phyloP scores from a whole-genome alignment of 2,329 filamentous ascomycete genomes.

The Delphinella strobiligena region DNA sequence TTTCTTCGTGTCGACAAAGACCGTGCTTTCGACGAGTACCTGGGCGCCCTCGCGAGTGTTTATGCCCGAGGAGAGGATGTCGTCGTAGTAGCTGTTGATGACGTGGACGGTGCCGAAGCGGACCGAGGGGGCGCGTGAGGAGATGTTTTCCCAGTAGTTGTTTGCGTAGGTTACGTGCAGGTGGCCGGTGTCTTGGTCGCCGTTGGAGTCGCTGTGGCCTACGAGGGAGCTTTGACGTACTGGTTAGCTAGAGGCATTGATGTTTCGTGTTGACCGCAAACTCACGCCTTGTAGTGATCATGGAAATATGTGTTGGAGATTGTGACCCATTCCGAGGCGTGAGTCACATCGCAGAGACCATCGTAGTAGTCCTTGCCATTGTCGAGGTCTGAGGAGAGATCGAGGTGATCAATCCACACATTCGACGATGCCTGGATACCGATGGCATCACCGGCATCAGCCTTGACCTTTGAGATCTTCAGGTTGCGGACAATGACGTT shows the following conservation, averaged over 20 bases:
- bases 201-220: slow-evolving; percentile 49
- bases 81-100: slow-evolving; percentile 38
- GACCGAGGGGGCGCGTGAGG: slow-evolving; percentile 50
- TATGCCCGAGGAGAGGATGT: slow-evolving; percentile 24
- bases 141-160: slow-evolving; percentile 54
- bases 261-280: neutral
- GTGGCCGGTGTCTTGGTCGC: slow-evolving; percentile 46
- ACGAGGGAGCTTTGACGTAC: slow-evolving; percentile 30
- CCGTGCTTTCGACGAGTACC: slow-evolving; percentile 31
- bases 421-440: slow-evolving; percentile 36
- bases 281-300: slow-evolving; percentile 47
- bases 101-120: slow-evolving; percentile 56
- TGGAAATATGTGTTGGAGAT: slow-evolving; percentile 37
- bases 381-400: slow-evolving; percentile 47
- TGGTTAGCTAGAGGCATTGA: neutral
- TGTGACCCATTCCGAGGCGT: slow-evolving; percentile 51
- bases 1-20: slow-evolving; percentile 22
- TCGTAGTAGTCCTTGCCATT: slow-evolving; percentile 61
- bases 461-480: slow-evolving; percentile 37
- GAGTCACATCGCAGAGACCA: slow-evolving; percentile 52
- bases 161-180: slow-evolving; percentile 54
- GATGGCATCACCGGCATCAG: slow-evolving; percentile 39
- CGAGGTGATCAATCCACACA: slow-evolving; percentile 57
- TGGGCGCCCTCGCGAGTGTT: slow-evolving; percentile 32
- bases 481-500: slow-evolving; percentile 50